phyloP scores from a whole-genome alignment of 352 stramenopile species.

The Pythium brassicae region DNA sequence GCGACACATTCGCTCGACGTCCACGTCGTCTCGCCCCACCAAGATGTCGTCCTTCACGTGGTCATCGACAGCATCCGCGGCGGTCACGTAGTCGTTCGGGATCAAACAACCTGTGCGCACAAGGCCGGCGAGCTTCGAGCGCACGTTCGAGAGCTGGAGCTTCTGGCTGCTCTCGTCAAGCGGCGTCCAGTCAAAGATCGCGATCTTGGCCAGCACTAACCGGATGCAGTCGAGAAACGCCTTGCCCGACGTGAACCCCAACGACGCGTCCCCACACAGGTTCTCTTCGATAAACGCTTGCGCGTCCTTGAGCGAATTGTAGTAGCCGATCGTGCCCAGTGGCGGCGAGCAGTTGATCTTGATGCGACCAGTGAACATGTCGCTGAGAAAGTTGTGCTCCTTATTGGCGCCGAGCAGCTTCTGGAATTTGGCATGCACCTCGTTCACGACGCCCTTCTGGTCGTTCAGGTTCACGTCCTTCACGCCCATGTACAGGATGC shows the following conservation, averaged over 20 bases:
- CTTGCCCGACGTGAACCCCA: constrained; percentile 35
- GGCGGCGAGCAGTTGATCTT: constrained; percentile 68
- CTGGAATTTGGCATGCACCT: constrained; percentile 50
- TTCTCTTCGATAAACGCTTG: constrained; percentile 30
- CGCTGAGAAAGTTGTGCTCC: constrained; percentile 54
- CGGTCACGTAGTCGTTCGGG: constrained; percentile 19
- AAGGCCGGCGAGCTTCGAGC: constrained; percentile 37
- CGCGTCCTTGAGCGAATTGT: constrained; percentile 45
- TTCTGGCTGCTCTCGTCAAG: constrained; percentile 47
- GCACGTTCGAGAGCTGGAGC: constrained; percentile 55
- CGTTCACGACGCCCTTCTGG: constrained; percentile 31
- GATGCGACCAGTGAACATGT: constrained; percentile 58
- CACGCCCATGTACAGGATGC: constrained; percentile 62
- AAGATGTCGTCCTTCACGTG: constrained; percentile 30
- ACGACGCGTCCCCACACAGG: background rate
- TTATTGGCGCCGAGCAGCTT: constrained; percentile 41
- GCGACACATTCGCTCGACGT: constrained; percentile 21
- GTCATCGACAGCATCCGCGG: constrained; percentile 11
- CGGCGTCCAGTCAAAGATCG: constrained; percentile 72
- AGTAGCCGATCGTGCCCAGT: constrained; percentile 61
- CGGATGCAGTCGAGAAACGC: constrained; percentile 68
- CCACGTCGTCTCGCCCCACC: constrained; percentile 19
- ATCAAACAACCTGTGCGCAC: constrained; percentile 42
- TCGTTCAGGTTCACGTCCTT: constrained; percentile 77
- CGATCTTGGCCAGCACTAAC: constrained; percentile 68